Conservation (phyloP, 805 yeast species). For the Blastobotrys attinorum region DNA sequence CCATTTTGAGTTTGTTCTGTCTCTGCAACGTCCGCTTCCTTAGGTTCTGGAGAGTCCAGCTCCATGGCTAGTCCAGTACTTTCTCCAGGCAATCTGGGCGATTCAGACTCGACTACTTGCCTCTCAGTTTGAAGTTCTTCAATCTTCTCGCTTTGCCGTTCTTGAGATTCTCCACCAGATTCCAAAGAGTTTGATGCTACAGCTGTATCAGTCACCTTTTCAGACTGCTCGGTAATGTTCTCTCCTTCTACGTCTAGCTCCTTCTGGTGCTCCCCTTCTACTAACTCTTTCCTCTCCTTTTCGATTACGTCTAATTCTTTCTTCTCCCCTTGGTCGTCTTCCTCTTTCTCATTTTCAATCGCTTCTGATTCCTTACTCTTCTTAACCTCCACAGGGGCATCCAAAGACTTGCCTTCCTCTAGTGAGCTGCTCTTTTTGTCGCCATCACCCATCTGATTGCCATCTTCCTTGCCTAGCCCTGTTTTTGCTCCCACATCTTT, state of each 20-base stretch:
- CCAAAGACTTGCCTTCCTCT: constrained; percentile 34
- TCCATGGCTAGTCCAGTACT: no score
- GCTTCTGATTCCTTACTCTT: constrained; percentile 11
- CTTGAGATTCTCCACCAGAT: constrained; percentile 11
- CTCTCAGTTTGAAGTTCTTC: constrained; percentile 4
- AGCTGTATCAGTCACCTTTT: no score
- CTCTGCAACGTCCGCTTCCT: no score
- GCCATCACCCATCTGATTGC: constrained; percentile 21
- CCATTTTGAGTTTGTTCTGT: background rate
- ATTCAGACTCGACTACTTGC: no score
- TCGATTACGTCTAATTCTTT: no score
- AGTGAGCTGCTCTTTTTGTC: constrained; percentile 20
- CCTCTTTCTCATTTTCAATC: constrained; percentile 8
- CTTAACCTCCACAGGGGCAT: constrained; percentile 25
- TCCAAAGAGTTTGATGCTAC: no score
- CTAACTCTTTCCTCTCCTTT: no score
- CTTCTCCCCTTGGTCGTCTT: no score
- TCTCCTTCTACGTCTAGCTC: constrained; percentile 6
- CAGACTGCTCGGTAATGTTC: background rate
- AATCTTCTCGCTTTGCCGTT: constrained; percentile 2
- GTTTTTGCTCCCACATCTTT: constrained; percentile 29
- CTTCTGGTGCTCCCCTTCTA: constrained; percentile 3
- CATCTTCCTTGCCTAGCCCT: constrained; percentile 34
- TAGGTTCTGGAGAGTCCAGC: no score
- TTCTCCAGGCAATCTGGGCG: no score